Evolutionary conservation across 495 filamentous ascomycete species (phyloP), one percentile per base, ranked within the genome.

Genomic region (Xylaria venustula): DNA sequence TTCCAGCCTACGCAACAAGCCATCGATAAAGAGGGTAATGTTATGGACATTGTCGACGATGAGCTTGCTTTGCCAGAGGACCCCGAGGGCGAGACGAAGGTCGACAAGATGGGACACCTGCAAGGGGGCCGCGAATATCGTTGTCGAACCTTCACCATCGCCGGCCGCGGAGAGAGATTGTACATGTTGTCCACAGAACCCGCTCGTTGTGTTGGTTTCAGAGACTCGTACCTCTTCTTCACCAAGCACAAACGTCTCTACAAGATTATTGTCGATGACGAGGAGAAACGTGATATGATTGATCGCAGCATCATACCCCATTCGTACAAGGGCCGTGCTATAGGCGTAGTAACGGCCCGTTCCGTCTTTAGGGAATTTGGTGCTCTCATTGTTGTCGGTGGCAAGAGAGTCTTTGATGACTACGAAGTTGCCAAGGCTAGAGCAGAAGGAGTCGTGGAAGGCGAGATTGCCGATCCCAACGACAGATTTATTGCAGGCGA

Each of bases 161-260:
- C 85, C 23, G 90, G 89, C 48, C 87, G 92, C 48, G 90, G 87
- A n/a, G 83, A 94, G 26, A 77, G 91, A 22, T 83, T 95, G 15
- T 98, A 98, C 84, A 98, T 98, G 94, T 78, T 98, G 67, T 97
- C 92, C 1, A 98, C 94, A 2, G 94, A 98, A 66, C 94, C 94
- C 4, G 94, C 94, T 20, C 86, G 94, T 58, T 98, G 94, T 67
- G 93, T 96, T 49, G 94, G 94, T 7, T 98, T 98, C 82, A 80
- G 94, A 54, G 94, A 98, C 76, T 94, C 90, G 58, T 98, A 98
- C 71, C 82, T 98, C 15, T 98, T 98, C 81, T 98, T 98, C 81
- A 93, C 93, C 66, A 96, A 96, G 71, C 93, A 97, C 77, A 90
- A 88, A 70, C 85, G 92, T 67, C 87, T 97, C 19, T 92, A 91